These are phyloP conservation scores for Pezicula neosporulosa DNA, from an alignment of 2,329 filamentous ascomycete genomes.

Conservation along the genomic window DNA sequence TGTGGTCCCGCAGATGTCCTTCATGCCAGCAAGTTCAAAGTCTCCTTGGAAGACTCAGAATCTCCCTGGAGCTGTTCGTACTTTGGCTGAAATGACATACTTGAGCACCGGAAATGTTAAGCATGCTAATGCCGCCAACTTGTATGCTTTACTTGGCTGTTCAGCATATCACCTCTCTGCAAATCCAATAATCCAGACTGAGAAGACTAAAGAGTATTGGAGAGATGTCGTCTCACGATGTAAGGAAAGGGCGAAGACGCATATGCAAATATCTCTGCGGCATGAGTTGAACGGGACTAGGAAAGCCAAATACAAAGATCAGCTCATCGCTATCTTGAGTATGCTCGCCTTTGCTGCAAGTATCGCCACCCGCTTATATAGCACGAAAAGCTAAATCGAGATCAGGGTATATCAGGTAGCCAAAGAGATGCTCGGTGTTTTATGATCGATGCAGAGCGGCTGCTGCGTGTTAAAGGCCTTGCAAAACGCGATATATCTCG, in stretches of 20 bases:
- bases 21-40: conserved; percentile 25
- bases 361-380: neutral
- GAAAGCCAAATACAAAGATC: conserved; percentile 36
- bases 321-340: conserved; percentile 32
- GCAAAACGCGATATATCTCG: conserved; percentile 33
- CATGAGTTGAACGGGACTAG: conserved; percentile 3
- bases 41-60: conserved; percentile 31
- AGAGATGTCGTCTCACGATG: conserved; percentile 6
- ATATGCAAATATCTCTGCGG: conserved; percentile 21
- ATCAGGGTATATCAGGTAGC: conserved; percentile 6
- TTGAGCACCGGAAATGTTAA: conserved; percentile 18
- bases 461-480: conserved; percentile 31
- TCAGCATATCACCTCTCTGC: conserved; percentile 25
- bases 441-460: conserved; percentile 33
- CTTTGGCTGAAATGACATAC: conserved; percentile 29
- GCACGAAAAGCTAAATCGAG: neutral
- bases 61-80: conserved; percentile 26
- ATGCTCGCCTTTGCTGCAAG: conserved; percentile 30
- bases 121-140: conserved; percentile 28
- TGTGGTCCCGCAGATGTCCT: conserved; percentile 28
- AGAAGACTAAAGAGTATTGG: neutral
- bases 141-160: conserved; percentile 28
- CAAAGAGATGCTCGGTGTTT: conserved; percentile 31
- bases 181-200: conserved; percentile 10
- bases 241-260: conserved; percentile 27